Evolutionary conservation across 768 basidiomycete genomes (phyloP).

Genomic region (Lentinula guzmanii): DNA sequence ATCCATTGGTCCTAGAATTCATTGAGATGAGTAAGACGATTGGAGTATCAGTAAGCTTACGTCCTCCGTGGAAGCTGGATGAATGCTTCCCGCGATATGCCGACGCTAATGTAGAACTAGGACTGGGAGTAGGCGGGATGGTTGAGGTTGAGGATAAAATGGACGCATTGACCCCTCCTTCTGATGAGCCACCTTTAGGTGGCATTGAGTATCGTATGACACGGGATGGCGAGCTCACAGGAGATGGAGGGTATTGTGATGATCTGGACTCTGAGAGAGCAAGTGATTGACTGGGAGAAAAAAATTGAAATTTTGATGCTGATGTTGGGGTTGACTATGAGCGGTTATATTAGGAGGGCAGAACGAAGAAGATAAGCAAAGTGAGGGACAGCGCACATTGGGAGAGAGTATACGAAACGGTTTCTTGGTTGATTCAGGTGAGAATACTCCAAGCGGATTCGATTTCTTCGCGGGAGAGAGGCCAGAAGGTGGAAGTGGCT

Average conservation of each 20-base stretch:
- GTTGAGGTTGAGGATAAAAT: conserved; percentile 3
- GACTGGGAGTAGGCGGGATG: background rate
- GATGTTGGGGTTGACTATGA: conserved; percentile 3
- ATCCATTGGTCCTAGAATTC: conserved; percentile 4
- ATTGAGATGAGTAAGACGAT: background rate
- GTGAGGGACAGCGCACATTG: background rate
- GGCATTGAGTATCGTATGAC: conserved; percentile 4
- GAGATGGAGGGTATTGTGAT: conserved; percentile 4
- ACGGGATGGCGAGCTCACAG: background rate
- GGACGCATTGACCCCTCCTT: background rate
- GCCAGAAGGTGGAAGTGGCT: background rate
- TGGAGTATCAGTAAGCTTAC: background rate
- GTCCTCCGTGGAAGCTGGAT: background rate
- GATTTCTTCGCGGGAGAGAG: conserved; percentile 1
- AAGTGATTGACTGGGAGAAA: background rate
- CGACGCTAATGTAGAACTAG: background rate
- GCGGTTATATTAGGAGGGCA: background rate
- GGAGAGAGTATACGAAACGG: conserved; percentile 3
- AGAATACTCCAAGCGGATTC: background rate
- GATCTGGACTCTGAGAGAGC: background rate
- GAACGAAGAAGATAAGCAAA: background rate
- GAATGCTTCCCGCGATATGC: conserved; percentile 5
- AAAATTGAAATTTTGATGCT: background rate
- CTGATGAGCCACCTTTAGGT: background rate
- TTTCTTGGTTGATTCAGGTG: background rate